These are phyloP conservation scores for Sphaerulina musiva DNA, from an alignment of 2,329 filamentous ascomycete species.

Conservation along the genomic window DNA sequence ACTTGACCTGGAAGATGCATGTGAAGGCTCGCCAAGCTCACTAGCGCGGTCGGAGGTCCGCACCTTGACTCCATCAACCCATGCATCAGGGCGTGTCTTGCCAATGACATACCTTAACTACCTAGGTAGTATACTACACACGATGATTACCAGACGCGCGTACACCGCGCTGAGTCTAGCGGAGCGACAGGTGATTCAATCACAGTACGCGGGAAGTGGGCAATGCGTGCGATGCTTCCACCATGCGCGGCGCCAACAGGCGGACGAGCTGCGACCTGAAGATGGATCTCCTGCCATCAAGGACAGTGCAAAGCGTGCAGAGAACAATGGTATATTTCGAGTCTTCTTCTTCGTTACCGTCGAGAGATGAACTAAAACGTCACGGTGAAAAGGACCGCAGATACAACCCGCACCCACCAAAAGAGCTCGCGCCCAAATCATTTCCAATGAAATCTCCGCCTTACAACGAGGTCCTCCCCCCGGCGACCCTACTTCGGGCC, in stretches of 20 bases:
- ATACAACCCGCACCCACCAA: slow-evolving; percentile 6
- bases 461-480: slow-evolving; percentile 24
- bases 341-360: not conserved
- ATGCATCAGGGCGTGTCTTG: not conserved
- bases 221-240: slow-evolving; percentile 24
- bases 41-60: not conserved
- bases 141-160: slow-evolving; percentile 16
- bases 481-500: slow-evolving; percentile 7
- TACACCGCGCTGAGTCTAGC: slow-evolving; percentile 16
- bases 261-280: slow-evolving; percentile 6
- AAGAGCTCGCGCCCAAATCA: slow-evolving; percentile 19
- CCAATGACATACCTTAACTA: not conserved
- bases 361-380: not conserved
- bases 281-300: slow-evolving; percentile 12
- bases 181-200: slow-evolving; percentile 17
- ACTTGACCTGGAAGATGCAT: too few relatives aligned
- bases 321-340: slow-evolving; percentile 1
- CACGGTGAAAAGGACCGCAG: slow-evolving; percentile 3
- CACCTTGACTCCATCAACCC: not conserved
- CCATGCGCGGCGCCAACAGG: slow-evolving; percentile 12
- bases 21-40: not conserved
- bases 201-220: slow-evolving; percentile 13
- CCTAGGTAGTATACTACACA: not conserved
- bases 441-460: slow-evolving; percentile 25
- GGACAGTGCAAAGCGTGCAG: slow-evolving; percentile 2